Evolutionary conservation across 345 rosid species (phyloP).

Genomic region (Dimocarpus longan): DNA sequence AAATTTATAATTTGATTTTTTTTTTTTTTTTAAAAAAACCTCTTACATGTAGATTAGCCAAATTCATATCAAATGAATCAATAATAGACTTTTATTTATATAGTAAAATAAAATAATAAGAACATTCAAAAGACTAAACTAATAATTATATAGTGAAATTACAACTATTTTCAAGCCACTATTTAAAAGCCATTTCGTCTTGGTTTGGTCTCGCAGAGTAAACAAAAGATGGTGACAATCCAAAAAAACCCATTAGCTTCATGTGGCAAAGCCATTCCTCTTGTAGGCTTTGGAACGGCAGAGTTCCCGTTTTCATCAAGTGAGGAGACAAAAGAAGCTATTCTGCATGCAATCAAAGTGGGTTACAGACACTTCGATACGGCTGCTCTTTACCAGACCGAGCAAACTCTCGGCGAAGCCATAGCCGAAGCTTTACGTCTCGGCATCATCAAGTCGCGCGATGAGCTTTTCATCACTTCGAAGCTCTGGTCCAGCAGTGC

Average conservation of each 20-base stretch:
- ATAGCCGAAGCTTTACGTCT: constrained; percentile 14
- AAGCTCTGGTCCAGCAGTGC: constrained; percentile 5
- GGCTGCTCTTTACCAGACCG: constrained; percentile 29
- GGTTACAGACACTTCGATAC: constrained; percentile 45
- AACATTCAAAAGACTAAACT: too few species aligned
- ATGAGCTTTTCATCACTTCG: constrained; percentile 12
- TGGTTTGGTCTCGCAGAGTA: too few species aligned
- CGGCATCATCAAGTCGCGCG: constrained; percentile 5
- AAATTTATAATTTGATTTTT: too few species aligned
- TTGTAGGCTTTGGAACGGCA: constrained; percentile 32
- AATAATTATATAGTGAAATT: too few species aligned
- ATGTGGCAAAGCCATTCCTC: constrained; percentile 23
- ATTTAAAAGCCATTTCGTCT: too few species aligned
- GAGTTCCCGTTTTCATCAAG: constrained; percentile 18
- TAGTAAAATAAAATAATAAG: too few species aligned
- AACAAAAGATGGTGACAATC: constrained; percentile 3
- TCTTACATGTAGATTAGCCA: too few species aligned
- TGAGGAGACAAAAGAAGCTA: constrained; percentile 15
- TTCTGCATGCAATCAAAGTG: constrained; percentile 32
- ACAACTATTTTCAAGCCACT: too few species aligned
- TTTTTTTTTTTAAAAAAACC: too few species aligned
- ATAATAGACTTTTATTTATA: too few species aligned
- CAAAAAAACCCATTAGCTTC: constrained; percentile 14
- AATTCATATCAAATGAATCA: too few species aligned
- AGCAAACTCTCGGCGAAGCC: constrained; percentile 42